Evolutionary conservation across 148 eudicot species (phyloP), one percentile per base, ranked within the genome.

Genomic region (Dysphania ambrosioides): DNA sequence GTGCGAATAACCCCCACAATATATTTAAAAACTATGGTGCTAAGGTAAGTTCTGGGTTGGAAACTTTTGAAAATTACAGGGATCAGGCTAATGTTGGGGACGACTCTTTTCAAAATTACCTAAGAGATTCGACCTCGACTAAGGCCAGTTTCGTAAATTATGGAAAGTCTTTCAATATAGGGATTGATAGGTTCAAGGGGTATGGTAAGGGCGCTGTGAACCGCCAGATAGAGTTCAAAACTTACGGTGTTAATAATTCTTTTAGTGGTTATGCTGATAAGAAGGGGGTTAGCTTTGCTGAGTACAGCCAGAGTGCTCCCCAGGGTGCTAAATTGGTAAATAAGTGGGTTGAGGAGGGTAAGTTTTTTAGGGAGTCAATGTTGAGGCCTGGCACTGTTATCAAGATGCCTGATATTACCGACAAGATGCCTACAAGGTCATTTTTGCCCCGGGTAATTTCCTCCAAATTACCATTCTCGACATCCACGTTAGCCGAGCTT

Each of bases 361-460:
- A 85, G 68, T 94, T 94, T 81, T 94, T 94, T 58, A 85, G 97
- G 72, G 98, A 94, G 69, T 72, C 77, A 42, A 78, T 88, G 90
- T 34, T 94, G 78, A 87, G 85, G 59, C 71, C 80, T 70, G 93
- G 97, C 23, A 86, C 61, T 2, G 58, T 82, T 0, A 86, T 90
- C 83, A 86, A 74, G 73, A 90, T 94, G 96, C 97, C 98, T 12
- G 87, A 94, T 68, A 91, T 94, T 21, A 71, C 30, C 42, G 98
- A 94, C 19, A 88, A 81, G 72, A 88, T 90, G 98, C 98, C 98
- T 16, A 75, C 53, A 71, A 85, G 98, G 82, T 91, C 97, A 2
- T 94, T 94, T 84, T 83, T 94, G 72, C 97, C 98, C 38, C 82
- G 89, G 42, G 66, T 81, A 2, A 88, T 94, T 44, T 80, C 83